phyloP scores from a whole-genome alignment of 2,329 filamentous ascomycete species.

The Ceratocystis smalleyi region DNA sequence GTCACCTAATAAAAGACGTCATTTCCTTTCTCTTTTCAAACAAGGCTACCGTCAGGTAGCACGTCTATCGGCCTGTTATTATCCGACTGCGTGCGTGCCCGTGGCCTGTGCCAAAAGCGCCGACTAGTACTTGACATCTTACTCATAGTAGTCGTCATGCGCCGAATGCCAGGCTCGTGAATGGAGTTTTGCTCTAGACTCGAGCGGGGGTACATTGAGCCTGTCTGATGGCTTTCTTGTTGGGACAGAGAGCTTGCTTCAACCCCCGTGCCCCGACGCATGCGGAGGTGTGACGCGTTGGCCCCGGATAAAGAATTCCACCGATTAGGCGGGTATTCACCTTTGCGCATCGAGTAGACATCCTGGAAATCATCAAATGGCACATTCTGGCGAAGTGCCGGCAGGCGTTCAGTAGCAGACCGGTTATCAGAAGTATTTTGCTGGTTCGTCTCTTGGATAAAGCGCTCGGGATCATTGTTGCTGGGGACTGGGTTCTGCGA shows the following conservation, averaged over 20 bases:
- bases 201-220: constrained; percentile 6
- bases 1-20: background rate
- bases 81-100: constrained; percentile 14
- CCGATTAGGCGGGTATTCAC: background rate
- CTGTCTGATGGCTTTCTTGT: constrained; percentile 15
- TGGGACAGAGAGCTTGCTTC: constrained; percentile 12
- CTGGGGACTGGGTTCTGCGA: background rate
- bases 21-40: background rate
- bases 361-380: constrained; percentile 30
- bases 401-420: constrained; percentile 13
- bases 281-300: constrained; percentile 7
- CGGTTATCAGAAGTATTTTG: constrained; percentile 8
- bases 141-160: constrained; percentile 16
- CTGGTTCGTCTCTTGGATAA: background rate
- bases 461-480: constrained; percentile 1
- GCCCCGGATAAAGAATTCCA: constrained; percentile 11
- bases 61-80: constrained; percentile 13
- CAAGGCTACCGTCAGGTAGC: constrained; percentile 15
- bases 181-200: constrained; percentile 14
- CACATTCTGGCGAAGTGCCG: constrained; percentile 14
- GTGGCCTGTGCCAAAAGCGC: constrained; percentile 14
- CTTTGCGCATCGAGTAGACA: constrained; percentile 23
- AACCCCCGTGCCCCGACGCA: constrained; percentile 8
- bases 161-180: constrained; percentile 9
- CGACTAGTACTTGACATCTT: constrained; percentile 15